Conservation (phyloP, 192 early-diverging fungal species). For the Phycomyces blakesleeanus region DNA sequence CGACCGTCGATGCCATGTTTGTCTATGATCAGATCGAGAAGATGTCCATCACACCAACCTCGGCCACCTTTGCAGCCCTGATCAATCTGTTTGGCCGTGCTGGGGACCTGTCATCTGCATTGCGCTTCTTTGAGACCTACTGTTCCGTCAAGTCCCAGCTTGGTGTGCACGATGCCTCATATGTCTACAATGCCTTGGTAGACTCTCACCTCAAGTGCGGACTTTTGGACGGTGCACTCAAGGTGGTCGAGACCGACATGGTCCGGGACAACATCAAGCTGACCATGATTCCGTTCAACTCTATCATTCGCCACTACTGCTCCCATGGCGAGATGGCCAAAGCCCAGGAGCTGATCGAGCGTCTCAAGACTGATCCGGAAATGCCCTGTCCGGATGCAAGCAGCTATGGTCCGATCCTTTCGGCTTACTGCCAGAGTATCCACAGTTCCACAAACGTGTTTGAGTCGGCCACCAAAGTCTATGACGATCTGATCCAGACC, state of each 20-base stretch:
- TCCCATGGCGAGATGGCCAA: slow-evolving; percentile 7
- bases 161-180: slow-evolving; percentile 23
- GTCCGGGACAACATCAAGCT: slow-evolving; percentile 21
- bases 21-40: slow-evolving; percentile 26
- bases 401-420: slow-evolving; percentile 33
- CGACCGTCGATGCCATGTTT: slow-evolving; percentile 22
- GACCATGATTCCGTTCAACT: slow-evolving; percentile 31
- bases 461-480: slow-evolving; percentile 19
- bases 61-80: slow-evolving; percentile 53
- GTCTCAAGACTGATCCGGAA: slow-evolving; percentile 11
- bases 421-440: slow-evolving; percentile 13
- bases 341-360: slow-evolving; percentile 19
- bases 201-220: slow-evolving; percentile 36
- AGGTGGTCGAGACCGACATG: slow-evolving; percentile 29
- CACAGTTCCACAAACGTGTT: neutral
- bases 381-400: slow-evolving; percentile 31
- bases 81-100: slow-evolving; percentile 44
- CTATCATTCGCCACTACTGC: slow-evolving; percentile 34
- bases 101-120: slow-evolving; percentile 28
- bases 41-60: slow-evolving; percentile 35
- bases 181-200: slow-evolving; percentile 37
- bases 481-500: slow-evolving; percentile 19
- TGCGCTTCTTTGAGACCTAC: slow-evolving; percentile 28
- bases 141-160: neutral
- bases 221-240: slow-evolving; percentile 22